These are phyloP conservation scores for Rhynchosporium agropyri DNA, from an alignment of 2,329 filamentous ascomycete genomes.

Conservation along the genomic window DNA sequence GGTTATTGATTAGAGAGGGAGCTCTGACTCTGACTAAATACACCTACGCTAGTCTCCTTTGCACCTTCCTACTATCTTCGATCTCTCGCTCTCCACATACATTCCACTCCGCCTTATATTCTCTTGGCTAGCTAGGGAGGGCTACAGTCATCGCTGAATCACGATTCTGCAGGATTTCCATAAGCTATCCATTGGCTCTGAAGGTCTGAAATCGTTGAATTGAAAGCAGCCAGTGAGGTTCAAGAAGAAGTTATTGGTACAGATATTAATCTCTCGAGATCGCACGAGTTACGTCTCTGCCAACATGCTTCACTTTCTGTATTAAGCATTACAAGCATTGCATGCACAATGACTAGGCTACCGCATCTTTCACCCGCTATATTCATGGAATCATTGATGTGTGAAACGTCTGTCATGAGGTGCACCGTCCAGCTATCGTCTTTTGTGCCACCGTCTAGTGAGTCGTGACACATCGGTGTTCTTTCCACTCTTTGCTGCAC, in stretches of 20 bases:
- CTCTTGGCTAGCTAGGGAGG: not conserved
- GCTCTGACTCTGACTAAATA: too few relatives aligned
- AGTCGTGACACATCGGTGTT: not conserved
- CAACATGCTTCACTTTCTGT: slow-evolving; percentile 4
- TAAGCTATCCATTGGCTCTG: not conserved
- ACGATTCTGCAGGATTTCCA: not conserved
- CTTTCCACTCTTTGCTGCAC: not conserved
- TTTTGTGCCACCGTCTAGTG: slow-evolving; percentile 1
- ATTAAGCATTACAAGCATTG: not conserved
- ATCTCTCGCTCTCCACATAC: too few relatives aligned
- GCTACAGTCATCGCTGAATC: slow-evolving; percentile 11
- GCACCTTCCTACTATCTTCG: too few relatives aligned
- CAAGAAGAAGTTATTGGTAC: not conserved
- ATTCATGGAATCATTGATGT: not conserved
- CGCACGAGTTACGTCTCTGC: not conserved
- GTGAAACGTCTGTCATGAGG: not conserved
- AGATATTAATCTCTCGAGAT: not conserved
- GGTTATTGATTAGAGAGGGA: too few relatives aligned
- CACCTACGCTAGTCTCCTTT: too few relatives aligned
- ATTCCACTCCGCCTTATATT: not conserved
- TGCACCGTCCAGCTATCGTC: not conserved
- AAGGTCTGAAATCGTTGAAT: not conserved
- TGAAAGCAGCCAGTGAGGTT: not conserved
- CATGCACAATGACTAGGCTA: not conserved
- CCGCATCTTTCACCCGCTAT: not conserved